Base-by-base conservation (phyloP, 306 rosid species). In the Cicer pinnatifidum region DNA sequence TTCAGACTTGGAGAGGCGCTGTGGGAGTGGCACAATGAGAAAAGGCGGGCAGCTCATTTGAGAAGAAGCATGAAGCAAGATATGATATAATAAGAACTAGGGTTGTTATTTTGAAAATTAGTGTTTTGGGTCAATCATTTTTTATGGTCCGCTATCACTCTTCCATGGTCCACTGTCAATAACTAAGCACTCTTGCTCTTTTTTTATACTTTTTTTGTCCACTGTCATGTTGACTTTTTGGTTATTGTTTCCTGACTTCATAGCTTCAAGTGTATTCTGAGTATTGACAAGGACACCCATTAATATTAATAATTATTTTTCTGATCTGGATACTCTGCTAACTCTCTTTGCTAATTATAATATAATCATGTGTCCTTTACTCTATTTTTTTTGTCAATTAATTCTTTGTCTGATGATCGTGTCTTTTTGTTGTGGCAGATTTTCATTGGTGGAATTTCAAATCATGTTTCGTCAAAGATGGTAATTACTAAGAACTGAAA, bases 371-470 rank as follows among this genome's bases (percentile, higher is more conserved):
- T 58, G 37, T 71, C 51, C 37, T 75, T 20, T 35, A 13, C 11
- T 13, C 3, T 33, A 9, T 9, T 44, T 13, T 45, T 0, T 65
- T 7, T 2, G 23, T 38, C 56, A 51, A 5, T 71, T 52, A 52
- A 53, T 50, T 64, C 33, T 68, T 54, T 68, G 12, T 78, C 37
- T 76, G 45, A 15, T 70, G 53, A 12, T 72, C 64, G 75, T 46
- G 37, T 71, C 70, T 37, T 73, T 59, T 4, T 75, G 52, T 85
- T 83, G 53, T 40, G 67, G 76, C 91, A 91, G 99, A 85, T 94
- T 75, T 88, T 91, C 76, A 68, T 94, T 79, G 97, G 97, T 82
- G 99, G 99, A 79, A 81, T 94, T 79, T 87, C 99, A 75, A 86
- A 76, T 74, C 77, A 67, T 74, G 75, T 94, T 75, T 88, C 99